A percentile compares a stretch with the other conserved stretches of the same genome.
Evolutionary conservation across 805 yeast species (phyloP).

Genomic region (Lipomyces mesembrius): DNA sequence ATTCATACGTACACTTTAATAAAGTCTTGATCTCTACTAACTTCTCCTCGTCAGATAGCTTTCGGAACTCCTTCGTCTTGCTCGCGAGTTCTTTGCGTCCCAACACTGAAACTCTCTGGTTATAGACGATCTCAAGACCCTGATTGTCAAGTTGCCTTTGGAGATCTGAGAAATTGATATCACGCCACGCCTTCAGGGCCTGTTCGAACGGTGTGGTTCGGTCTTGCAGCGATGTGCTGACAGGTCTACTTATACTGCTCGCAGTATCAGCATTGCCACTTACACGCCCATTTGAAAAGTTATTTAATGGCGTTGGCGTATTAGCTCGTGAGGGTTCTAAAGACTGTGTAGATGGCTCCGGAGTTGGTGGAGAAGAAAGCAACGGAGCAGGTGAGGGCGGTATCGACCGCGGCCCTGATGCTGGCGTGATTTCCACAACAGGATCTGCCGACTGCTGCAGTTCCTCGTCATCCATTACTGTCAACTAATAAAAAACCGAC

Average conservation of each 20-base stretch:
- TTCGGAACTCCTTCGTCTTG: slow-evolving; percentile 84
- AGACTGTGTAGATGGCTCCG: slow-evolving; percentile 1
- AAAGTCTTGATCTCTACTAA: slow-evolving; percentile 67
- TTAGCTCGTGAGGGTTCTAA: neutral
- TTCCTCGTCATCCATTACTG: slow-evolving; percentile 13
- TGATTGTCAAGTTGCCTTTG: slow-evolving; percentile 77
- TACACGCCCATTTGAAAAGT: neutral
- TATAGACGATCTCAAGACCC: slow-evolving; percentile 71
- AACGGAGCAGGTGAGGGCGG: slow-evolving; percentile 14
- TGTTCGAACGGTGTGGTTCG: slow-evolving; percentile 38
- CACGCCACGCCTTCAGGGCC: slow-evolving; percentile 43
- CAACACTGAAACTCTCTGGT: slow-evolving; percentile 68
- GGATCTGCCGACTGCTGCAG: slow-evolving; percentile 1
- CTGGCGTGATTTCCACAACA: slow-evolving; percentile 5
- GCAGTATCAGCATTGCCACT: neutral
- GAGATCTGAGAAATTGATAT: slow-evolving; percentile 67
- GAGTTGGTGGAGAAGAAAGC: slow-evolving; percentile 13
- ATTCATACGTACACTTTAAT: slow-evolving; percentile 50
- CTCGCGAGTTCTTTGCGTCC: slow-evolving; percentile 78
- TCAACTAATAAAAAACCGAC: neutral
- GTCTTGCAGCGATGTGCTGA: slow-evolving; percentile 19
- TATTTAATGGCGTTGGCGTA: neutral
- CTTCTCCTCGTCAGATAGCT: slow-evolving; percentile 68
- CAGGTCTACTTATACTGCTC: neutral
- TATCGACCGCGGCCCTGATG: neutral